These are phyloP conservation scores for Alternaria atra DNA, from an alignment of 2,329 filamentous ascomycete species.

Conservation along the genomic window DNA sequence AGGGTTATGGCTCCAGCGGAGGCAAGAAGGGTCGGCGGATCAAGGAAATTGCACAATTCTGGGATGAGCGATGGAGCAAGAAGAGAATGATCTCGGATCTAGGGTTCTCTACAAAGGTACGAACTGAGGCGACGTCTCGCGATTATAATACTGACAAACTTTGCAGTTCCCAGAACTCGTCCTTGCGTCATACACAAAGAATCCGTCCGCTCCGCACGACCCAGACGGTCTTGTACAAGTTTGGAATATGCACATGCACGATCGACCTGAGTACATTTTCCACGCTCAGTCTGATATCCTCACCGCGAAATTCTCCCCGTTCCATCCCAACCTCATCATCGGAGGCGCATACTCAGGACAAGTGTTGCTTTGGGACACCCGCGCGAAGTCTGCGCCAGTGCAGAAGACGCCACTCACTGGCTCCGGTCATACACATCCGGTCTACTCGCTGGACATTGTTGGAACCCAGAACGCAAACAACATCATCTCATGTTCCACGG, in stretches of 20 bases:
- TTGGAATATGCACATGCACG: slow-evolving; percentile 96
- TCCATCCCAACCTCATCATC: slow-evolving; percentile 94
- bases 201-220: slow-evolving; percentile 91
- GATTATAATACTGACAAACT: slow-evolving; percentile 27
- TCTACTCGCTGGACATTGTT: slow-evolving; percentile 94
- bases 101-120: slow-evolving; percentile 88
- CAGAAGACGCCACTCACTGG: slow-evolving; percentile 96
- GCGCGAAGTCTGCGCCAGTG: slow-evolving; percentile 81
- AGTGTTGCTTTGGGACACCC: slow-evolving; percentile 95
- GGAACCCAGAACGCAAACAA: slow-evolving; percentile 99
- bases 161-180: slow-evolving; percentile 83
- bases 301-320: slow-evolving; percentile 96
- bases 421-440: slow-evolving; percentile 92
- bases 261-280: slow-evolving; percentile 94
- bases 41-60: slow-evolving; percentile 91
- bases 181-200: slow-evolving; percentile 96
- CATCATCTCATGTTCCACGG: slow-evolving; percentile 95
- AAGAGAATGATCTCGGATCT: slow-evolving; percentile 97
- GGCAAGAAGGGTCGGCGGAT: slow-evolving; percentile 78
- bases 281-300: slow-evolving; percentile 96
- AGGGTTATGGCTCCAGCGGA: slow-evolving; percentile 72
- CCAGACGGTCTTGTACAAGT: slow-evolving; percentile 93
- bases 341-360: slow-evolving; percentile 97
- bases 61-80: slow-evolving; percentile 94
- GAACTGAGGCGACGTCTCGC: slow-evolving; percentile 3